Evolutionary conservation across 305 asterid genomes (phyloP), one percentile per base, ranked within the genome.

Genomic region (Stenogyne calaminthoides): DNA sequence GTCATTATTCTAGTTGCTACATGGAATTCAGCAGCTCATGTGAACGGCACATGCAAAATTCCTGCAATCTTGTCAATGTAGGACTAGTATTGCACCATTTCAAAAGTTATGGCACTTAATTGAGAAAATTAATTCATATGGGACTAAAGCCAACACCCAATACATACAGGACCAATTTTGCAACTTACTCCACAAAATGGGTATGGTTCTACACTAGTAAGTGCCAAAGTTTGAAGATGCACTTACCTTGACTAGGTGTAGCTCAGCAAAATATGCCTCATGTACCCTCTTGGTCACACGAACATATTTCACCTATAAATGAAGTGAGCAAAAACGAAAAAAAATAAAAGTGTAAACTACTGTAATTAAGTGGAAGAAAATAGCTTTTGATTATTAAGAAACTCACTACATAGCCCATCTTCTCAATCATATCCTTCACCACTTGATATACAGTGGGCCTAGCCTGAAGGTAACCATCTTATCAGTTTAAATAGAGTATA

Each of bases 401-500:
- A 77, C 93, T 88, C 78, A 92, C 99, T 5, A 80, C 67, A 72
- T 91, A 95, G 58, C 99, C 99, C 99, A 95, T 95, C 91, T 89
- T 87, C 74, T 92, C 96, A 16, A 95, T 70, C 98, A 95, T 95
- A 69, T 95, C 91, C 84, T 84, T 86, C 85, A 95, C 88, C 56
- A 90, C 96, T 80, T 90, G 97, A 77, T 95, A 95, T 86, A 95
- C 83, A 64, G 99, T 95, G 36, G 98, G 99, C 70, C 98, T 87
- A 78, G 94, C 96, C 99, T 95, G 91, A 70, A 82, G 44, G 62
- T 64, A 70, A 57, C 36, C 37, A 59, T 7, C 22, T 15, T 49
- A 49, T 46, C 54, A 46, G 19, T 2, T 46, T 46, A 15, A 14
- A 46, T 46, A 46, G 54, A 11, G 16, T 44, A 11, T 12, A 44